phyloP scores from a whole-genome alignment of 2,329 filamentous ascomycete genomes.

The Sphaerulina musiva region DNA sequence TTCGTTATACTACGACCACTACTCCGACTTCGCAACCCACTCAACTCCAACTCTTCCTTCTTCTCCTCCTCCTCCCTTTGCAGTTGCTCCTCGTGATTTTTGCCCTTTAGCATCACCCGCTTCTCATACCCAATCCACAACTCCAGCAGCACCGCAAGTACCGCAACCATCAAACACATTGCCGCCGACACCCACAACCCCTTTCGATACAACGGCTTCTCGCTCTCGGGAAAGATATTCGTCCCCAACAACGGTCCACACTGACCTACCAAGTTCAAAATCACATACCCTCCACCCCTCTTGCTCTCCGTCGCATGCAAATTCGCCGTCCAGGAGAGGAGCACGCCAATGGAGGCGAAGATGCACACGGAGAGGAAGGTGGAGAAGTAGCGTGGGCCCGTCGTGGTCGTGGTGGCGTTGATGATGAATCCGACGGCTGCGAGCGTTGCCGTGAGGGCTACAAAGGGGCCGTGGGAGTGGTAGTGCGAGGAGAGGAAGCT shows the following conservation, averaged over 20 bases:
- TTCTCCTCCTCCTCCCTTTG: slow-evolving; percentile 28
- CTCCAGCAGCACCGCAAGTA: slow-evolving; percentile 50
- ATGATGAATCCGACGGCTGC: slow-evolving; percentile 39
- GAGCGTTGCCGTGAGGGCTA: slow-evolving; percentile 33
- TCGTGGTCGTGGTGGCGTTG: slow-evolving; percentile 33
- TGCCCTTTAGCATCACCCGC: slow-evolving; percentile 45
- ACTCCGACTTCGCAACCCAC: slow-evolving; percentile 9
- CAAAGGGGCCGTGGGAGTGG: slow-evolving; percentile 37
- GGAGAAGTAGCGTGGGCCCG: slow-evolving; percentile 35
- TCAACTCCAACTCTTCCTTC: slow-evolving; percentile 23
- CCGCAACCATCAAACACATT: slow-evolving; percentile 55
- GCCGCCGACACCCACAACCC: slow-evolving; percentile 56
- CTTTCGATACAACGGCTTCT: slow-evolving; percentile 46
- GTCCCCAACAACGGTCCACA: slow-evolving; percentile 60
- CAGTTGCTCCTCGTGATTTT: too few relatives aligned
- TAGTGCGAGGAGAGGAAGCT: slow-evolving; percentile 36
- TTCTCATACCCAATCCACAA: slow-evolving; percentile 56
- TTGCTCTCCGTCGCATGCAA: slow-evolving; percentile 36
- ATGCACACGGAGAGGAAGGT: slow-evolving; percentile 38
- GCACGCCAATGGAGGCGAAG: slow-evolving; percentile 34
- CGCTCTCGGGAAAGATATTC: slow-evolving; percentile 51
- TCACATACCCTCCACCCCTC: slow-evolving; percentile 34
- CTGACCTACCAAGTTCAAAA: slow-evolving; percentile 48
- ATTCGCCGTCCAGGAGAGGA: slow-evolving; percentile 37
- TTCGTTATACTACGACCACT: too few relatives aligned